Base-by-base conservation (phyloP, 116 monocot species). In the Phalaenopsis hybrid region DNA sequence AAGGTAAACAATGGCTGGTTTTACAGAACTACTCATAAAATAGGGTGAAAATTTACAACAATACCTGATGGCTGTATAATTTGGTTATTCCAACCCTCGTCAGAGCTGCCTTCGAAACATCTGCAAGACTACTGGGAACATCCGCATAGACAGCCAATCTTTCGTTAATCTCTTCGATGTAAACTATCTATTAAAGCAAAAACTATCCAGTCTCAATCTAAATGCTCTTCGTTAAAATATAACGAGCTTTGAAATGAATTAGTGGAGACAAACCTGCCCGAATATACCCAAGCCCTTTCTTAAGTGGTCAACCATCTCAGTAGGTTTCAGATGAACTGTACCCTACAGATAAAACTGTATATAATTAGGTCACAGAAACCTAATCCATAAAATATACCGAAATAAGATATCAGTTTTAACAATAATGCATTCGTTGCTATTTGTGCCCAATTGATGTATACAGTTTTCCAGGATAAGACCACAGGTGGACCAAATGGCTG, bases 1-100 rank as follows among this genome's bases (percentile, higher is more conserved):
- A n/a, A 81, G 23, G 43, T 79, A 58, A 79, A 73, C 78, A 80
- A 51, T 44, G 76, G 41, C 11, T 51, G 79, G 34, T 37, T 57
- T 16, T 59, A 33, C 21, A 25, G 31, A 68, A 5, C 8, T 8
- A 20, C 45, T 45, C 5, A 44, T 37, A 75, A 46, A 75, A 17
- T 45, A 45, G 44, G 45, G 21, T 12, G 46, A 75, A 75, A 72
- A 25, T 6, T 16, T 73, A 43, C 44, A 75, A 82, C 34, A 65
- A 34, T 43, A 97, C 97, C 91, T 99, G 98, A 65, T 99, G 98
- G 69, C 85, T 89, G 79, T 99, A 99, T 83, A 99, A 86, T 78
- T 59, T 89, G 63, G 93, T 79, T 86, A 95, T 89, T 76, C 93
- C 92, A 63, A 92, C 79, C 57, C 74, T 59, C 75, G 86, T 82